Percentiles rank a stretch among this genome's conserved stretches.
Evolutionary conservation across 345 rosid species (phyloP).

Genomic region (Capsella bursapastoris): DNA sequence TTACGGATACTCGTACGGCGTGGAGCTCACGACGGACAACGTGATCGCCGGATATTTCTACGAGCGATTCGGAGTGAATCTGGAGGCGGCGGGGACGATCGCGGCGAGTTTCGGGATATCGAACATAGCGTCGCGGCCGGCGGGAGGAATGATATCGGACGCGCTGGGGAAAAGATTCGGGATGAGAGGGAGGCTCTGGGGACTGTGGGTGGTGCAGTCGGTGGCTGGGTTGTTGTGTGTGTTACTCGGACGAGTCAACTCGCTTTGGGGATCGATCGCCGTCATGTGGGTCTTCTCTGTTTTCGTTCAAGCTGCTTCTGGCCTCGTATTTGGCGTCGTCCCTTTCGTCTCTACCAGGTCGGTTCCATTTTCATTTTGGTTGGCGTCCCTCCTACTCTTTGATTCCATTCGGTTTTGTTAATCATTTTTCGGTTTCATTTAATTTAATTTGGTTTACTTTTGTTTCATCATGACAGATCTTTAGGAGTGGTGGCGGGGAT

Average conservation of each 20-base stretch:
- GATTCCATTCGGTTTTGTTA: not conserved
- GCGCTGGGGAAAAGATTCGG: constrained; percentile 61
- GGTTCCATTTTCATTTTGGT: too few species aligned
- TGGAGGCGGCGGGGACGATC: constrained; percentile 71
- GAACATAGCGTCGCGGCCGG: constrained; percentile 69
- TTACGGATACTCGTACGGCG: constrained; percentile 72
- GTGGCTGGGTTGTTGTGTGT: constrained; percentile 67
- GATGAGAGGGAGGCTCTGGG: constrained; percentile 85
- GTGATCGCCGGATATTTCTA: constrained; percentile 76
- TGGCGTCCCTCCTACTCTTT: too few species aligned
- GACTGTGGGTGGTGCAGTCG: constrained; percentile 74
- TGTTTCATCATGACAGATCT: constrained; percentile 53
- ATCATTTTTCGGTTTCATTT: not conserved
- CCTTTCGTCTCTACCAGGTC: constrained; percentile 83
- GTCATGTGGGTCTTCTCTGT: constrained; percentile 71
- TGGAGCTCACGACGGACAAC: constrained; percentile 76
- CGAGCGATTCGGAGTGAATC: constrained; percentile 66
- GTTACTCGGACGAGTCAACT: constrained; percentile 63
- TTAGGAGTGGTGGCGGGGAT: constrained; percentile 84
- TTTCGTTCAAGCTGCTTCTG: constrained; percentile 84
- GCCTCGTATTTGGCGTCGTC: constrained; percentile 80
- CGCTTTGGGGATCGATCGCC: constrained; percentile 59
- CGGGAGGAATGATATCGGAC: constrained; percentile 76
- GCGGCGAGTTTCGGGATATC: constrained; percentile 71
- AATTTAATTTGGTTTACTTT: not conserved